Evolutionary conservation across 768 basidiomycete genomes (phyloP), one percentile per base, ranked within the genome.

Genomic region (Amanita muscaria): DNA sequence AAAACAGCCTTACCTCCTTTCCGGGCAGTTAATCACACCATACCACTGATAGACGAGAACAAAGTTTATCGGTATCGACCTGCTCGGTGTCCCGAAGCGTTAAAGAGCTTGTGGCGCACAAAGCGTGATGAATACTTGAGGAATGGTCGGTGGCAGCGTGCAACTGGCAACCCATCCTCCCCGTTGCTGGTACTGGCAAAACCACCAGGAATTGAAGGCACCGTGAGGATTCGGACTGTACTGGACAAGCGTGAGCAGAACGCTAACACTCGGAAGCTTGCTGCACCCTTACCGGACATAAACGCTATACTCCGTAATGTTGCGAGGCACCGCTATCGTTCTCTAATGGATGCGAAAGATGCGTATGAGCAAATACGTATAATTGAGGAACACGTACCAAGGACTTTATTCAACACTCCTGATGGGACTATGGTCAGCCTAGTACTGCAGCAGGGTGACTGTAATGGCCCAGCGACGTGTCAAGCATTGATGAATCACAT

Each of bases 401-500:
- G 51, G 4, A 42, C 56, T 11, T 42, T 62, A 30, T 31, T 70
- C 42, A 63, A 62, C 0, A 72, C 63, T 1, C 64, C 64, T 16
- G 62, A 68, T 53, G 70, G 72, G 0, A 72, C 61, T 18, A 72
- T 74, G 66, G 62, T 61, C 2, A 68, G 67, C 30, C 46, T 55
- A 0, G 68, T 73, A 0, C 50, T 58, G 19, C 64, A 59, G 38
- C 49, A 49, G 8, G 63, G 62, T 1, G 61, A 66, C 32, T 62
- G 57, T 21, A 67, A 65, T 45, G 60, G 56, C 4, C 54, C 56
- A 0, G 70, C 70, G 0, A 73, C 70, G 0, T 73, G 63, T 52
- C 71, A 73, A 42, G 49, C 62, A 0, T 36, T 74, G 1, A 72
- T 72, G 68, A 70, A 70, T 33, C 61, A 71, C 32, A 53, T 74